Conservation (phyloP, 2,329 filamentous ascomycete species). For the Fusarium ambrosium region DNA sequence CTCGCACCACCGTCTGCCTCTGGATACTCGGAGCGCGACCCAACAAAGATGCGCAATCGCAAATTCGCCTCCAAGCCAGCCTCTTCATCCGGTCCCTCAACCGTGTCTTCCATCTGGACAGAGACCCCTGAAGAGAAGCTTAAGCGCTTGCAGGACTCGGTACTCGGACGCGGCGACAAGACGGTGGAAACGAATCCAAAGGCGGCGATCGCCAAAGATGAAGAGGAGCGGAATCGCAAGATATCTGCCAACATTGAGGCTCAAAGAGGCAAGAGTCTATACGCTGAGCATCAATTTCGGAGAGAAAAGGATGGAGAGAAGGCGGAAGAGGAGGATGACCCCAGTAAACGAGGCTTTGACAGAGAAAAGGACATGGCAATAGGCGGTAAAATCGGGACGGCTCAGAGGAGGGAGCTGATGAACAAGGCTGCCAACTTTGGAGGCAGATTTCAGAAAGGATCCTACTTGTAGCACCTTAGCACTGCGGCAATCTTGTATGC, state of each 20-base stretch:
- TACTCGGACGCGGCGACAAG: constrained; percentile 76
- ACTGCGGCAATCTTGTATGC: not conserved
- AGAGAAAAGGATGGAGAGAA: constrained; percentile 52
- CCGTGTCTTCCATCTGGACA: constrained; percentile 83
- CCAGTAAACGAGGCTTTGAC: constrained; percentile 90
- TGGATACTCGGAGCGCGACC: constrained; percentile 76
- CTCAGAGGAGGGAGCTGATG: constrained; percentile 83
- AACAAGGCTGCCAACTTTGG: constrained; percentile 85
- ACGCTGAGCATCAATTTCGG: constrained; percentile 65
- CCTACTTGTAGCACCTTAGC: constrained; percentile 60
- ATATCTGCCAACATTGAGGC: constrained; percentile 67
- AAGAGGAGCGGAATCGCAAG: constrained; percentile 65
- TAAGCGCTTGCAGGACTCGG: constrained; percentile 82
- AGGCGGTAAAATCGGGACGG: constrained; percentile 77
- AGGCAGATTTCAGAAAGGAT: constrained; percentile 84
- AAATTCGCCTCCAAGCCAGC: constrained; percentile 80
- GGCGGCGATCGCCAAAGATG: constrained; percentile 61
- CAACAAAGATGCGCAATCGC: constrained; percentile 84
- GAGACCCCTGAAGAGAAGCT: constrained; percentile 92
- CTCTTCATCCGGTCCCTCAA: constrained; percentile 46
- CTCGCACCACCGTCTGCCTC: constrained; percentile 73
- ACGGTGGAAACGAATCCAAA: constrained; percentile 57
- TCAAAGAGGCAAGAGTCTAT: constrained; percentile 69
- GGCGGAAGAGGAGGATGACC: constrained; percentile 83
- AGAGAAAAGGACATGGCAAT: constrained; percentile 93